A percentile compares a stretch with the other conserved stretches of the same genome.
These are phyloP conservation scores for Mycena belliarum DNA, from an alignment of 768 basidiomycete species.

Conservation along the genomic window DNA sequence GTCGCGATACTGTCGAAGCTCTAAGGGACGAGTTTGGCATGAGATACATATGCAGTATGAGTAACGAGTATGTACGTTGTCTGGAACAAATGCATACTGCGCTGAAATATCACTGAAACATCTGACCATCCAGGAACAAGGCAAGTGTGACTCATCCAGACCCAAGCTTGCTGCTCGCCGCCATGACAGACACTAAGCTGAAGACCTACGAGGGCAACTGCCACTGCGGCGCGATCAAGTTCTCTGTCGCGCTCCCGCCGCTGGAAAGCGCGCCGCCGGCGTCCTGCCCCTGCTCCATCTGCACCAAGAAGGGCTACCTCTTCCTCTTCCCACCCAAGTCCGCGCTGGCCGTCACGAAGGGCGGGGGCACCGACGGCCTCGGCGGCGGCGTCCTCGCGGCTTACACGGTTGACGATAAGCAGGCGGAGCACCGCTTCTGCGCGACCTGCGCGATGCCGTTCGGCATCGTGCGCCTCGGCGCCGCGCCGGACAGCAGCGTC, in stretches of 20 bases:
- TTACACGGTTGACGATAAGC: constrained; percentile 14
- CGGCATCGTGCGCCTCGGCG: constrained; percentile 6
- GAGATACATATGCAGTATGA: too few species aligned
- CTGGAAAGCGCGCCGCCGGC: constrained; percentile 9
- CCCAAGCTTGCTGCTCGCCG: neutral
- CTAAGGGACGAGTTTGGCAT: neutral
- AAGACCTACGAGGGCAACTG: constrained; percentile 23
- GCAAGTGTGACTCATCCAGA: neutral
- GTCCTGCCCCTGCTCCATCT: constrained; percentile 22
- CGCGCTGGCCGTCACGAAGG: constrained; percentile 14
- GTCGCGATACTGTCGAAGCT: constrained; percentile 33
- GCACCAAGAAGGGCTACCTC: constrained; percentile 24
- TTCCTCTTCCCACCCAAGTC: constrained; percentile 14
- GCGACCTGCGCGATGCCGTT: constrained; percentile 19
- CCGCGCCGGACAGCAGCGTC: neutral
- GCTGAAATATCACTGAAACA: too few species aligned
- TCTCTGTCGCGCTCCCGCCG: constrained; percentile 14
- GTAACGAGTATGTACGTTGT: too few species aligned
- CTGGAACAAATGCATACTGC: too few species aligned
- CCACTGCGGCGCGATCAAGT: constrained; percentile 23
- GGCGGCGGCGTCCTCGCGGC: constrained; percentile 15
- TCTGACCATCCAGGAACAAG: too few species aligned
- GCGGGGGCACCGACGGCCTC: constrained; percentile 18
- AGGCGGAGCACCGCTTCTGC: constrained; percentile 17
- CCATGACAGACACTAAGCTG: neutral